Conservation (phyloP, 23 red algal species). For the Gracilaria gracilis region DNA sequence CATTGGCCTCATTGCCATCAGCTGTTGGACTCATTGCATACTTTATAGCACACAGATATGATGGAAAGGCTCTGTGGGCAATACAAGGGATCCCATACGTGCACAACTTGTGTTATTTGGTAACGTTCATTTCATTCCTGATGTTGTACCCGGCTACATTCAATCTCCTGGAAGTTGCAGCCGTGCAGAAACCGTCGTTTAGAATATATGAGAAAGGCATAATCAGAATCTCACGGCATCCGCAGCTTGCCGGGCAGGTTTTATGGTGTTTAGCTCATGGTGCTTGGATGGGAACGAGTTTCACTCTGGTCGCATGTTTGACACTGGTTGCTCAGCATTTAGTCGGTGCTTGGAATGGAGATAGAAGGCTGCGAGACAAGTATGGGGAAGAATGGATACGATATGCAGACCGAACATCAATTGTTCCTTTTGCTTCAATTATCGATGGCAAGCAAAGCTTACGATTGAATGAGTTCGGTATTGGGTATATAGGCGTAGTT, state of each 20-base stretch:
- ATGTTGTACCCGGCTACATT: conserved; percentile 97
- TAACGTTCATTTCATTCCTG: conserved; percentile 84
- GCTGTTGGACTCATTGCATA: conserved; percentile 76
- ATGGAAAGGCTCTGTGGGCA: conserved; percentile 84
- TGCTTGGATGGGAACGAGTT: conserved; percentile 91
- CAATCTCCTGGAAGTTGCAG: conserved; percentile 91
- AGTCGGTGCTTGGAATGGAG: conserved; percentile 95
- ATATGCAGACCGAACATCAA: conserved; percentile 74
- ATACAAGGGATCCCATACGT: conserved; percentile 78
- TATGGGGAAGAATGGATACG: conserved; percentile 83
- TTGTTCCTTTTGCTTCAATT: conserved; percentile 86
- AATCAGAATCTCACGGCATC: conserved; percentile 94
- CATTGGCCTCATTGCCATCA: conserved; percentile 73
- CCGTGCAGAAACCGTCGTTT: conserved; percentile 79
- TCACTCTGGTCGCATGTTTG: conserved; percentile 76
- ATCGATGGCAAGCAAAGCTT: conserved; percentile 72
- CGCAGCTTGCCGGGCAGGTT: conserved; percentile 95
- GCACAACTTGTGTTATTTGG: conserved; percentile 68
- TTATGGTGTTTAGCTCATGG: conserved; percentile 96
- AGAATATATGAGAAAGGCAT: conserved; percentile 91
- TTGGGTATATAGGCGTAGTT: conserved; percentile 89
- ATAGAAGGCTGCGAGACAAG: conserved; percentile 65
- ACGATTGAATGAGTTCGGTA: conserved; percentile 48
- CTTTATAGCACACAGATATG: conserved; percentile 94
- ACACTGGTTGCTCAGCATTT: conserved; percentile 88